A percentile compares a stretch with the other conserved stretches of the same genome.
Conservation (phyloP, 169 alveolate genomes). For the Theileria equi region DNA sequence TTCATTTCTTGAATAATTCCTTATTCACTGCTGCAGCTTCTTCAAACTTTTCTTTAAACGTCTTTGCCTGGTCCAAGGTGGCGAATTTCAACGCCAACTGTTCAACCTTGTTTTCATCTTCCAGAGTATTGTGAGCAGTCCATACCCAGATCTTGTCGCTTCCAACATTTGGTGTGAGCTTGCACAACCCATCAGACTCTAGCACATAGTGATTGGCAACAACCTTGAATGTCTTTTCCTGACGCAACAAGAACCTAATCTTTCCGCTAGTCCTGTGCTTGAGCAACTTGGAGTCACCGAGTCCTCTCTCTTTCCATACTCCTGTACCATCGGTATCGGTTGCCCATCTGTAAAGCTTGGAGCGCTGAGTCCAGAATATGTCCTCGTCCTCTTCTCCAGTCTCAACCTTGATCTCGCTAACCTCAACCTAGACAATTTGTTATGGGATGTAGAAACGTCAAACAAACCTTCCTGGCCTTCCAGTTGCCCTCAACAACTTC, state of each 20-base stretch:
- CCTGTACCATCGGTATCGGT: conserved; percentile 75
- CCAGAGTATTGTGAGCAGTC: conserved; percentile 94
- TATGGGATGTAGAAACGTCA: not conserved
- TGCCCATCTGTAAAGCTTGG: conserved; percentile 91
- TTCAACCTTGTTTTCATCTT: conserved; percentile 87
- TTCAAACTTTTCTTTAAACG: conserved; percentile 84
- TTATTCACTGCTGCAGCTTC: conserved; percentile 85
- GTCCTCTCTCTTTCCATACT: conserved; percentile 97
- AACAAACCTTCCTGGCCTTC: conserved; percentile 80
- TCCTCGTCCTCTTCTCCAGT: conserved; percentile 97
- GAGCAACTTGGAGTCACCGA: conserved; percentile 93
- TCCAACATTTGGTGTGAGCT: conserved; percentile 92
- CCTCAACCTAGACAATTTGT: conserved; percentile 76
- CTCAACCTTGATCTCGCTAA: conserved; percentile 88
- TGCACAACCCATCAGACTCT: conserved; percentile 80
- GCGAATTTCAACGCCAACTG: conserved; percentile 92
- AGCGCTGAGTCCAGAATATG: conserved; percentile 89
- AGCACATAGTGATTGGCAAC: conserved; percentile 91
- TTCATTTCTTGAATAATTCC: conserved; percentile 68
- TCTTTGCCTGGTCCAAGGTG: conserved; percentile 85
- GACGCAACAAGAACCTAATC: conserved; percentile 91
- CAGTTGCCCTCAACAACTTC: conserved; percentile 84
- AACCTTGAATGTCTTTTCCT: conserved; percentile 93
- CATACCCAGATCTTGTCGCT: conserved; percentile 96
- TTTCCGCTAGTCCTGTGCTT: conserved; percentile 88